Evolutionary conservation across 306 rosid genomes (phyloP).

Genomic region (Vachellia pachyceras): DNA sequence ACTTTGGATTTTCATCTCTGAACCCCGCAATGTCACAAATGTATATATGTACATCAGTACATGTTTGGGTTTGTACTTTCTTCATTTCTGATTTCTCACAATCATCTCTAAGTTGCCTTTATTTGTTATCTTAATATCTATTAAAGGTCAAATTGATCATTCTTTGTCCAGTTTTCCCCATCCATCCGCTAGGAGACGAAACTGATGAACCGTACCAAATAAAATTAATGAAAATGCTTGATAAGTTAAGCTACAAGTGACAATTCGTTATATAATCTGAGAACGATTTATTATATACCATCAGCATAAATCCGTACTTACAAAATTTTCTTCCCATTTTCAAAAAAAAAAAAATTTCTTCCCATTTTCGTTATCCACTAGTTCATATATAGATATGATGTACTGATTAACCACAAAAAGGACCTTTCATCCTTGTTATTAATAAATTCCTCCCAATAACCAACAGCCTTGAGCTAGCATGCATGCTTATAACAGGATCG

Average conservation of each 20-base stretch:
- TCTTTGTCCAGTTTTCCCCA: slow-evolving; percentile 26
- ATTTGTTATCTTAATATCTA: slow-evolving; percentile 20
- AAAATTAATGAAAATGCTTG: neutral
- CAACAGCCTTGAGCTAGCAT: neutral
- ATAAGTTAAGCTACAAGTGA: neutral
- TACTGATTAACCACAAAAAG: neutral
- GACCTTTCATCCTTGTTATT: neutral
- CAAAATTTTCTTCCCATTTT: neutral
- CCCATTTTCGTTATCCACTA: neutral
- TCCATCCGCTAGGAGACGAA: neutral
- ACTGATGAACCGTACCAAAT: slow-evolving; percentile 12
- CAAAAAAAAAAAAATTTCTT: no score
- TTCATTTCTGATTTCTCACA: slow-evolving; percentile 13
- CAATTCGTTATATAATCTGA: neutral
- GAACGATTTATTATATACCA: neutral
- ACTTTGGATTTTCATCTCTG: slow-evolving; percentile 34
- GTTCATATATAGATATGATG: neutral
- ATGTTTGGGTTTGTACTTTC: slow-evolving; percentile 30
- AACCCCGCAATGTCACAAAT: slow-evolving; percentile 28
- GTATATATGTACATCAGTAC: neutral
- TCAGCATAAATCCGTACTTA: neutral
- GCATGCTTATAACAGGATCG: neutral
- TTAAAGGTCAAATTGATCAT: slow-evolving; percentile 29
- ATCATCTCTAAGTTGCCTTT: neutral
- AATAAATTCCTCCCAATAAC: neutral